Percentiles rank a stretch among this genome's conserved stretches.
These are phyloP conservation scores for Dactylellina parvicollis DNA, from an alignment of 2,329 filamentous ascomycete species.

Conservation along the genomic window DNA sequence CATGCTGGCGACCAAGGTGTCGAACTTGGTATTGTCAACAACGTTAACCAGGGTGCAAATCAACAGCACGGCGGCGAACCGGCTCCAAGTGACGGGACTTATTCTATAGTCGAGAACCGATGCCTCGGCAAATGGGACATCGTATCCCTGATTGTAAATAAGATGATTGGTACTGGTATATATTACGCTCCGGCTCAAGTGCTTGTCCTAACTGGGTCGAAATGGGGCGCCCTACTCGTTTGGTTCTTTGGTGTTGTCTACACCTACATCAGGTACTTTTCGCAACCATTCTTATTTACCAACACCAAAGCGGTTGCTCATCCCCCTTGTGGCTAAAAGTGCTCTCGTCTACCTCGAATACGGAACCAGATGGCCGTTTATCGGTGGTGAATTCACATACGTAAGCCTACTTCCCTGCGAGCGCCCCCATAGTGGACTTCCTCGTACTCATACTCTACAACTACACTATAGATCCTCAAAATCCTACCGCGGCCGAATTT, in stretches of 20 bases:
- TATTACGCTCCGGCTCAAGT: constrained; percentile 19
- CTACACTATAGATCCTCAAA: background rate
- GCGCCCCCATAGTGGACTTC: background rate
- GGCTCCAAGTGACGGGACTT: background rate
- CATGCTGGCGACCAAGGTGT: too few species aligned
- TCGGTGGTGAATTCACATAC: constrained; percentile 20
- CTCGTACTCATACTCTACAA: background rate
- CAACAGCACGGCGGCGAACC: too few species aligned
- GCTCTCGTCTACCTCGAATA: constrained; percentile 21
- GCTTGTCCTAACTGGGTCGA: constrained; percentile 10
- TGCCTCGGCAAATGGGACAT: background rate
- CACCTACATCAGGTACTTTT: constrained; percentile 23
- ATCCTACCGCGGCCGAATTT: constrained; percentile 19
- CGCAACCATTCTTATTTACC: too few species aligned
- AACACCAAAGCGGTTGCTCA: background rate
- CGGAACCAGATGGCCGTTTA: constrained; percentile 16
- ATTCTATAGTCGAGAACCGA: background rate
- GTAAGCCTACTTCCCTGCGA: background rate
- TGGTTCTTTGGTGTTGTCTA: constrained; percentile 11
- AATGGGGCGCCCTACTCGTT: constrained; percentile 1
- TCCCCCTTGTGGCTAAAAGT: background rate
- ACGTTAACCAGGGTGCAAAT: too few species aligned
- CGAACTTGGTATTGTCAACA: too few species aligned
- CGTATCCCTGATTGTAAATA: constrained; percentile 7
- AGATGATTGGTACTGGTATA: constrained; percentile 25